phyloP scores from a whole-genome alignment of 306 rosid genomes.

The Pyrus pyrifolia region DNA sequence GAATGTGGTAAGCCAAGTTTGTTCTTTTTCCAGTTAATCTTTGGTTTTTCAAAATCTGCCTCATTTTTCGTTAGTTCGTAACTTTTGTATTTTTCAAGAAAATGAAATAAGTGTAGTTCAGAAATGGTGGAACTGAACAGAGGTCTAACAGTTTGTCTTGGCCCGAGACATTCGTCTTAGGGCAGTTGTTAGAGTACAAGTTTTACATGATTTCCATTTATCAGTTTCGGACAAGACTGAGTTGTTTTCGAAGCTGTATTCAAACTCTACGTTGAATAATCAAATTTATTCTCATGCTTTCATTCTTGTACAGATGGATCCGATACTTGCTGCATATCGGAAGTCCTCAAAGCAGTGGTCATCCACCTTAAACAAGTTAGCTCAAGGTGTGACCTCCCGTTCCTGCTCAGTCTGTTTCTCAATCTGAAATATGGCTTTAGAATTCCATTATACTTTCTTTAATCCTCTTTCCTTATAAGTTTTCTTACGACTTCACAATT shows the following conservation, averaged over 20 bases:
- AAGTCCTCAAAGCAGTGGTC: slow-evolving; percentile 94
- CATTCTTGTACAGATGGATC: slow-evolving; percentile 32
- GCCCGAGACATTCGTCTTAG: not conserved
- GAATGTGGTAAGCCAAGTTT: slow-evolving; percentile 49
- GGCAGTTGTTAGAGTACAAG: not conserved
- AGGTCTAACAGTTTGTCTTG: not conserved
- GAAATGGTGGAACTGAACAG: not conserved
- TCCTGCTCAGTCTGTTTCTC: not conserved
- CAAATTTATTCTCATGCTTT: not conserved
- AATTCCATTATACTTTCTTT: not conserved
- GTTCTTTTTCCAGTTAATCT: not conserved
- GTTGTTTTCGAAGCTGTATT: not conserved
- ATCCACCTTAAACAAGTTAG: slow-evolving; percentile 48
- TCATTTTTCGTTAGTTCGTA: not conserved
- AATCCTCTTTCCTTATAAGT: not conserved
- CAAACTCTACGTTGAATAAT: not conserved
- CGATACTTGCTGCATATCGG: slow-evolving; percentile 55
- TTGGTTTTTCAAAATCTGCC: not conserved
- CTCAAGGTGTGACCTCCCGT: slow-evolving; percentile 32
- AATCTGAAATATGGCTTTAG: not conserved
- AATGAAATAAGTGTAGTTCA: not conserved
- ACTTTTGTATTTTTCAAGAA: not conserved
- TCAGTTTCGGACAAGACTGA: not conserved
- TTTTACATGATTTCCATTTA: not conserved
- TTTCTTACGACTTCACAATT: not conserved